Conservation (phyloP, 371 early-diverging fungal species). For the Smittium mucronatum region DNA sequence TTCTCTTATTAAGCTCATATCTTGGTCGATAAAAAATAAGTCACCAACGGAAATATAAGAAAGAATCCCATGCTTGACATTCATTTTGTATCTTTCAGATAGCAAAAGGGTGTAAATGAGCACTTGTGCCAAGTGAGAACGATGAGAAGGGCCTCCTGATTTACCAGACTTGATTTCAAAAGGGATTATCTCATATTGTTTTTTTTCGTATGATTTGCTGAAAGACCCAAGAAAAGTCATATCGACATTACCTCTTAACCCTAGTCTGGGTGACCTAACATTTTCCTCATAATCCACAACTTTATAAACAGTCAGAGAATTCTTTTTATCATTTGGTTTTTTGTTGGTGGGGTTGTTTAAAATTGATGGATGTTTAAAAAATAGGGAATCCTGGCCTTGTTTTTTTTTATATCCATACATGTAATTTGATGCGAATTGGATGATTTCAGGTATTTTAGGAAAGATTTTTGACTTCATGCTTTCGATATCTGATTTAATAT, state of each 20-base stretch:
- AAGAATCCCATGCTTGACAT: slow-evolving; percentile 53
- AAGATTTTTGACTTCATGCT: slow-evolving; percentile 33
- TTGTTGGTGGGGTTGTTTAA: slow-evolving; percentile 6
- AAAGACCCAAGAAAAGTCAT: slow-evolving; percentile 43
- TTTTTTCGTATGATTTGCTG: background rate
- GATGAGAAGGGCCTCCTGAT: slow-evolving; percentile 11
- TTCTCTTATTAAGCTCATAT: slow-evolving; percentile 49
- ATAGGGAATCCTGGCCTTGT: slow-evolving; percentile 16
- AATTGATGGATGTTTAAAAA: slow-evolving; percentile 11
- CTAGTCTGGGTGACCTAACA: slow-evolving; percentile 81
- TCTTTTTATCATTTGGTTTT: slow-evolving; percentile 16
- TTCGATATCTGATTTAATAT: slow-evolving; percentile 44
- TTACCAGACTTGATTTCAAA: slow-evolving; percentile 87
- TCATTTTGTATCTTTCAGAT: slow-evolving; percentile 66
- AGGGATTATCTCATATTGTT: slow-evolving; percentile 38
- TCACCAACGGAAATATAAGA: slow-evolving; percentile 46
- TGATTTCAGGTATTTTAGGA: slow-evolving; percentile 31
- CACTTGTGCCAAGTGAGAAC: slow-evolving; percentile 73
- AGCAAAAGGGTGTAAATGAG: slow-evolving; percentile 72
- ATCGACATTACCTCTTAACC: slow-evolving; percentile 88
- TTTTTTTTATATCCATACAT: slow-evolving; percentile 15
- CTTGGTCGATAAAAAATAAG: slow-evolving; percentile 35
- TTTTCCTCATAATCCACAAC: slow-evolving; percentile 83
- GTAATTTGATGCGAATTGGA: slow-evolving; percentile 38
- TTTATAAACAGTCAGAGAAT: slow-evolving; percentile 41